Conservation (phyloP, 306 rosid genomes). For the Alnus rubra region DNA sequence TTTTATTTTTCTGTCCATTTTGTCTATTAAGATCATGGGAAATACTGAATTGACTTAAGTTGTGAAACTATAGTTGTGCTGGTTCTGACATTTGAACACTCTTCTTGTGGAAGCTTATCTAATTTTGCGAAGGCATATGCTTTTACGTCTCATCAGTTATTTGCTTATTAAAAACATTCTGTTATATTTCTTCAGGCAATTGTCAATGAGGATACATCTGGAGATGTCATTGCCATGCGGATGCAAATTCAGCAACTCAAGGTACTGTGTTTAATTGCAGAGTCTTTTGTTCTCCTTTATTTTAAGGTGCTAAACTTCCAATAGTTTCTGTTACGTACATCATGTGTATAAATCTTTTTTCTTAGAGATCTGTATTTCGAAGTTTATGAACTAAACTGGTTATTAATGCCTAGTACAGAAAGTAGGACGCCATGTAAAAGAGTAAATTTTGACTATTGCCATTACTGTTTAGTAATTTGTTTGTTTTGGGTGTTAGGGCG, state of each 20-base stretch:
- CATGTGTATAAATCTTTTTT: background rate
- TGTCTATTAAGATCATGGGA: background rate
- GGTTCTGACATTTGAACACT: background rate
- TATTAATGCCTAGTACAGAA: background rate
- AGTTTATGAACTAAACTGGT: background rate
- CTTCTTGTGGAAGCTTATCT: background rate
- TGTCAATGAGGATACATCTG: constrained; percentile 93
- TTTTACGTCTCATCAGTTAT: background rate
- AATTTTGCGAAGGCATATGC: background rate
- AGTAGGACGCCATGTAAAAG: background rate
- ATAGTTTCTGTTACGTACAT: background rate
- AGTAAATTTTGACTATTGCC: background rate
- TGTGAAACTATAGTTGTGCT: background rate
- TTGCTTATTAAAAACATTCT: constrained; percentile 9
- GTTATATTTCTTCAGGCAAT: constrained; percentile 63
- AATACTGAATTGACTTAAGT: background rate
- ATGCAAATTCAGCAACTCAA: constrained; percentile 94
- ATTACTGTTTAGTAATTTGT: background rate
- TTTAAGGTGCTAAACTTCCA: background rate
- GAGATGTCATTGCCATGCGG: constrained; percentile 96
- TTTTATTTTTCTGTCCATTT: background rate
- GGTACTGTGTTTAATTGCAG: constrained; percentile 48
- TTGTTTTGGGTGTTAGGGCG: background rate
- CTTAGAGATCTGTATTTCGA: background rate
- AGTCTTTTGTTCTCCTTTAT: background rate